Evolutionary conservation across 2,329 filamentous ascomycete species (phyloP), one percentile per base, ranked within the genome.

Genomic region (Pestalotiopsis fici): DNA sequence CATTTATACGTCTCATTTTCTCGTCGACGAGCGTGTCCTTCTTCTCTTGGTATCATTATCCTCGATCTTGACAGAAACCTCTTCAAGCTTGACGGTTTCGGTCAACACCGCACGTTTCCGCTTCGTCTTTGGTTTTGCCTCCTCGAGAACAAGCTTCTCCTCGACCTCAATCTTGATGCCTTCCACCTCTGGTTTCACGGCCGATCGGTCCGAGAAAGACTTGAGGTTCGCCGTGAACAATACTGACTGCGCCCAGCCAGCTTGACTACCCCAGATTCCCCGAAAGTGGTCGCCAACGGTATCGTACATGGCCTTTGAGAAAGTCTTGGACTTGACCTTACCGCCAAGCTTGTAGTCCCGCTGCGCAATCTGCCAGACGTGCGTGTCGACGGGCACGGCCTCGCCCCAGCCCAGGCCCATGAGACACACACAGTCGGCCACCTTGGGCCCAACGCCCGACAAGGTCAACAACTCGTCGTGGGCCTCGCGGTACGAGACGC

Each of bases 301-400:
- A 76, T 96, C 91, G 75, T 99, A 98, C 70, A 93, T 95, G 54
- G 87, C 88, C 76, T 97, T 97, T 15, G 92, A 98, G 69, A 99
- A 85, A 59, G 93, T 95, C 75, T 94, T 95, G 69, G 80, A 92
- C 86, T 93, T 95, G 9, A 88, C 89, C 74, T 35, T 35, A 11
- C 90, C 93, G 6, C 93, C 93, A 74, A 99, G 97, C 68, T 91
- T 94, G 81, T 99, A 99, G 79, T 99, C 96, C 65, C 96, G 87
- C 78, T 97, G 93, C 0, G 96, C 97, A 75, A 99, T 98, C 82
- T 98, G 95, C 95, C 95, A 98, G 13, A 99, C 94, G 80, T 99
- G 97, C 1, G 97, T 99, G 79, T 99, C 96, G 37, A 99, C 93
- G 0, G 96, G 96, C 1, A 99, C 95, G 2, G 95, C 91, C 80